Evolutionary conservation across 352 stramenopile genomes (phyloP).

Genomic region (Globisporangium middletonii): DNA sequence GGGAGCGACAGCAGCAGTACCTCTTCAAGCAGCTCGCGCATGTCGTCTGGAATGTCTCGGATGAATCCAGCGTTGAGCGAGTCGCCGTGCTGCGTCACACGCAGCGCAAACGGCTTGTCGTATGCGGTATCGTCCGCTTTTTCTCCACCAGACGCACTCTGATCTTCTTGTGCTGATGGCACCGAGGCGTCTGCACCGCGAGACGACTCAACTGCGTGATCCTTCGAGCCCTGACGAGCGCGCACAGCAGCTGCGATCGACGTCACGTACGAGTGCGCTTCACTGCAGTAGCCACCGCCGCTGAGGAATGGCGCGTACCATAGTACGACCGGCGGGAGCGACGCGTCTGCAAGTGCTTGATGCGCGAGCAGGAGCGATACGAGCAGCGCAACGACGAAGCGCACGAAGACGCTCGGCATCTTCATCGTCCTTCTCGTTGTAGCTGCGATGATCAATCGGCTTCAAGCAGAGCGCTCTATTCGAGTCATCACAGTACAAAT

Average conservation of each 20-base stretch:
- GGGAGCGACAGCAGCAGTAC: slow-evolving; percentile 7
- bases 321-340: slow-evolving; percentile 37
- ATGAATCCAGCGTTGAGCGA: slow-evolving; percentile 65
- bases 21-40: slow-evolving; percentile 37
- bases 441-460: not conserved
- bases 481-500: no score
- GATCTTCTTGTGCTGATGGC: not conserved
- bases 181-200: not conserved
- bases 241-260: slow-evolving; percentile 40
- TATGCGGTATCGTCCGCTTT: not conserved
- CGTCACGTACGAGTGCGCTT: slow-evolving; percentile 85
- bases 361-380: not conserved
- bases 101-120: slow-evolving; percentile 36
- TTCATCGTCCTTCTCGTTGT: not conserved
- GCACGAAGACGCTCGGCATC: not conserved
- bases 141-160: not conserved
- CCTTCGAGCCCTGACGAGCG: not conserved
- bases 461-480: no score
- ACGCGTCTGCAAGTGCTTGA: not conserved
- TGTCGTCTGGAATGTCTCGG: slow-evolving; percentile 41
- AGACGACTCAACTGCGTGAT: not conserved
- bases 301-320: slow-evolving; percentile 91
- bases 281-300: slow-evolving; percentile 89
- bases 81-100: slow-evolving; percentile 64
- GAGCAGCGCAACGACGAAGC: not conserved